These are phyloP conservation scores for Cunninghamia lanceolata DNA, from an alignment of 75 land plant genomes.

Conservation along the genomic window DNA sequence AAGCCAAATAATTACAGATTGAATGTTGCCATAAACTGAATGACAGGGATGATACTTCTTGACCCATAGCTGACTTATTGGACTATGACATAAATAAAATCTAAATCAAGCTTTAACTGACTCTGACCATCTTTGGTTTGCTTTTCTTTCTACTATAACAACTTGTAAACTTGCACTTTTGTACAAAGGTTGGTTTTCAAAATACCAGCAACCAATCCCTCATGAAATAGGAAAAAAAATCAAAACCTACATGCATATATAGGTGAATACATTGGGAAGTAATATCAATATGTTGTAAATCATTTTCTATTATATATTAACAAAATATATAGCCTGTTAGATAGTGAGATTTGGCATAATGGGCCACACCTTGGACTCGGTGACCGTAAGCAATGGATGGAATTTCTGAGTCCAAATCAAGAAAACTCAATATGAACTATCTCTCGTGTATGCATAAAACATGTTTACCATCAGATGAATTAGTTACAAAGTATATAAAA, in stretches of 20 bases:
- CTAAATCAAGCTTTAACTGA: no score
- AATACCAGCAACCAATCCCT: constrained; percentile 1
- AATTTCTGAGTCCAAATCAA: constrained; percentile 42
- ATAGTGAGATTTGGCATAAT: constrained; percentile 56
- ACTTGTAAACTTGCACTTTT: no score
- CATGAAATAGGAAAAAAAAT: neutral
- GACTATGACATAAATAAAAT: no score
- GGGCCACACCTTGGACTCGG: constrained; percentile 33
- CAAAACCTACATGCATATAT: neutral
- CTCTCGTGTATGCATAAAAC: constrained; percentile 74
- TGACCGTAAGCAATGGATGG: constrained; percentile 6
- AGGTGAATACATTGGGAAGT: neutral
- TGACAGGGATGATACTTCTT: no score
- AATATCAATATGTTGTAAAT: neutral
- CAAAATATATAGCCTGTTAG: constrained; percentile 29
- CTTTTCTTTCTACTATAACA: no score
- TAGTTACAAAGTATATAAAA: no score
- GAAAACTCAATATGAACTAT: constrained; percentile 55
- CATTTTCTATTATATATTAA: neutral
- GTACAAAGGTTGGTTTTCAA: no score
- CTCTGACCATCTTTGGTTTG: no score
- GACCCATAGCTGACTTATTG: no score
- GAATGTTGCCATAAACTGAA: no score
- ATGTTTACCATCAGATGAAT: no score
- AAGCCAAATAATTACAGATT: no score